Evolutionary conservation across 2,329 filamentous ascomycete genomes (phyloP), one percentile per base, ranked within the genome.

Genomic region (Leptosphaerulina australis): DNA sequence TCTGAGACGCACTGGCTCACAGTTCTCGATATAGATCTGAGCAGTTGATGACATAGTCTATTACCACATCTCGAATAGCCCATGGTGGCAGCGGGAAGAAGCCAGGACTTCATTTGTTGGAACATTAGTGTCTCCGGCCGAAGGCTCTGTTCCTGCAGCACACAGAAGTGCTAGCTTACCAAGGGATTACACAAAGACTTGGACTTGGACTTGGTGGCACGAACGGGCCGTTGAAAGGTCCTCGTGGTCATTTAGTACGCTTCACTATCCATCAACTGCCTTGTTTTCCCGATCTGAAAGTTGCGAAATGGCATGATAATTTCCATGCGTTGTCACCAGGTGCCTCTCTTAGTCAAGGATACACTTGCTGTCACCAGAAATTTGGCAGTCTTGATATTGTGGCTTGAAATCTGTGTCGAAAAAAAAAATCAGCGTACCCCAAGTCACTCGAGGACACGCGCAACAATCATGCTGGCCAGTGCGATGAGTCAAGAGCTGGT

Each of bases 141-240:
- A 1, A 20, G 31, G 26, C 36, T 22, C 15, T 31, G 41, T 41
- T 26, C 48, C 41, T 43, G 48, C 41, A 38, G 31, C n/a, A 18
- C 39, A 33, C 26, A 11, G 18, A 9, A 5, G 24, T 30, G 20
- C 26, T 51, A 51, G 48, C 36, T 10, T 37, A 25, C 41, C 48
- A 37, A n/a, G 17, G 14, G 10, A 37, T 40, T 28, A 37, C 25
- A 41, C 31, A 46, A 43, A 33, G 37, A 46, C 41, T 43, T 33
- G 31, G 14, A 22, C 10, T 2, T 25, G 12, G 29, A 17, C 20
- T 45, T 29, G 34, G 14, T 36, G 18, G 14, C 31, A 25, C 30
- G 41, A 43, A 51, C 48, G 48, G 48, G 41, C 48, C 48, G 48
- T 46, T 46, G 37, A 31, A 41, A 26, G 41, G 48, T 25, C 41